These are phyloP conservation scores for Theobroma cacao DNA, from an alignment of 345 rosid species.

Conservation along the genomic window DNA sequence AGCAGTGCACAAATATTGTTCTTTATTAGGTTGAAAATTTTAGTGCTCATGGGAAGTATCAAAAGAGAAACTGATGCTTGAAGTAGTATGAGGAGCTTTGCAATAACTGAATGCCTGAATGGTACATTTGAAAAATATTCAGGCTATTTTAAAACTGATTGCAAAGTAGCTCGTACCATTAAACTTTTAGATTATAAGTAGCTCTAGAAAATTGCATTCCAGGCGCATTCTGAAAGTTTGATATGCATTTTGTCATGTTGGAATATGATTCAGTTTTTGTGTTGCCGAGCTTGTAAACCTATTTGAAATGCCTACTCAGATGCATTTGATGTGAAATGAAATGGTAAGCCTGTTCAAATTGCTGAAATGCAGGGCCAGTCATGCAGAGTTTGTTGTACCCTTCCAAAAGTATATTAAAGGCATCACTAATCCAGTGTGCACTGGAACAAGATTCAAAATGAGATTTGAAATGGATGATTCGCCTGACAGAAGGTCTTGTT, in stretches of 20 bases:
- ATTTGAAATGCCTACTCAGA: background rate
- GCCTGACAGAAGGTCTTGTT: slow-evolving; percentile 72
- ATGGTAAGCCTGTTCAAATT: slow-evolving; percentile 12
- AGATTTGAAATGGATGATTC: slow-evolving; percentile 79
- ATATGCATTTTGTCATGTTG: background rate
- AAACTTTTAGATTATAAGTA: background rate
- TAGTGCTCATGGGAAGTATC: background rate
- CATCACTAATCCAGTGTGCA: slow-evolving; percentile 47
- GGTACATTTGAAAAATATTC: background rate
- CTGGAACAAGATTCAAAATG: slow-evolving; percentile 81
- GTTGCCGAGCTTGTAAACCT: background rate
- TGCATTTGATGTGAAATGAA: background rate
- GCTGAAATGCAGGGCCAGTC: slow-evolving; percentile 64
- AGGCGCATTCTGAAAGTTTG: background rate
- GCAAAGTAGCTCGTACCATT: background rate
- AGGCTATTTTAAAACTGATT: background rate
- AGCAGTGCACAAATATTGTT: background rate
- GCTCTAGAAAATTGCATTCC: background rate
- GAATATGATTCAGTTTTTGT: background rate
- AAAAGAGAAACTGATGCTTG: background rate
- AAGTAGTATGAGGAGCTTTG: background rate
- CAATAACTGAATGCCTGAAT: background rate
- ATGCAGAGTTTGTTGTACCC: slow-evolving; percentile 79
- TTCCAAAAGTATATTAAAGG: slow-evolving; percentile 68
- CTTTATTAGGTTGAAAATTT: background rate